phyloP scores from a whole-genome alignment of 441 rosid genomes.

The Metrosideros polymorpha region DNA sequence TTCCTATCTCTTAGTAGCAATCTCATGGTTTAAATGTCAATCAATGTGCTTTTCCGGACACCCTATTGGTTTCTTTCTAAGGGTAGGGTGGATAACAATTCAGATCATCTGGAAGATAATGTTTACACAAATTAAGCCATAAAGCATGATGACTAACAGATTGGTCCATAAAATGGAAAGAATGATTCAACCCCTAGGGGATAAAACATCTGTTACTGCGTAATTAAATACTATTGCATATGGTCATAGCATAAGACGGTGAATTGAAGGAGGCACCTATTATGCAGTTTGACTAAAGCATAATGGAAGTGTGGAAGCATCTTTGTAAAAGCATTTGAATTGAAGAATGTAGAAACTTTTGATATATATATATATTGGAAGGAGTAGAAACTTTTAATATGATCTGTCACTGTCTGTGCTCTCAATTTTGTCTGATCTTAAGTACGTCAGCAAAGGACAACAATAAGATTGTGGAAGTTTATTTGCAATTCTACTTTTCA shows the following conservation, averaged over 20 bases:
- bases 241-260: not conserved
- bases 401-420: not conserved
- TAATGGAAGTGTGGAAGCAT: not conserved
- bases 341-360: not conserved
- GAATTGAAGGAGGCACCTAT: not conserved
- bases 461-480: not conserved
- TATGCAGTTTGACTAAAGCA: not conserved
- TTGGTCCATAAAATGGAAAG: not conserved
- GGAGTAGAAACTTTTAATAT: too few species aligned
- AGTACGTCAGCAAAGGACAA: not conserved
- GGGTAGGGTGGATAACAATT: not conserved
- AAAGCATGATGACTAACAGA: not conserved
- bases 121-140: not conserved
- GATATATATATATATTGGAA: too few species aligned
- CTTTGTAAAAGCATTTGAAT: not conserved
- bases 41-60: not conserved
- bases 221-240: not conserved
- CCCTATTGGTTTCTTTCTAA: not conserved
- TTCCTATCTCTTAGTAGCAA: not conserved
- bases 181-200: not conserved
- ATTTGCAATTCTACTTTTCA: not conserved
- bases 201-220: not conserved
- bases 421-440: not conserved
- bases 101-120: not conserved
- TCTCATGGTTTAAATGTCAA: not conserved